These are phyloP conservation scores for Aquilaria agallochum DNA, from an alignment of 441 rosid species.

Conservation along the genomic window DNA sequence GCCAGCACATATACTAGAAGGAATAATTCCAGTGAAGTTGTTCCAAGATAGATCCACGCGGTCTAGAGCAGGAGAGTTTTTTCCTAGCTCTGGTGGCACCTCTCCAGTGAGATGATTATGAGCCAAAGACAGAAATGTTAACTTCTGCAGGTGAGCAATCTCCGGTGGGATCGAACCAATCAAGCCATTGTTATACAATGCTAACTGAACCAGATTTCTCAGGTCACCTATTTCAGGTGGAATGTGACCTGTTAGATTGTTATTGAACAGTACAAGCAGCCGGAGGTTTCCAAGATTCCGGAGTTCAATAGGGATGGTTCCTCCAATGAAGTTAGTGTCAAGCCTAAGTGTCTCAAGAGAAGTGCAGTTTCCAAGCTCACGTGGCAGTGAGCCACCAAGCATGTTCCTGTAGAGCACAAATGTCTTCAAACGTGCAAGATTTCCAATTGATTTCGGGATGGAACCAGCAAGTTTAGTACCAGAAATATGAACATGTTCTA, in stretches of 20 bases:
- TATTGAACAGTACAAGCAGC: slow-evolving; percentile 26
- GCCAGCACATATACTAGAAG: slow-evolving; percentile 25
- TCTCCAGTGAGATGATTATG: slow-evolving; percentile 36
- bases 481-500: slow-evolving; percentile 26
- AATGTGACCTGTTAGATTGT: slow-evolving; percentile 25
- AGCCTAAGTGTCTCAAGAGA: slow-evolving; percentile 29
- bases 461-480: slow-evolving; percentile 25
- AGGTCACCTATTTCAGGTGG: slow-evolving; percentile 26
- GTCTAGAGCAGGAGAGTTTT: slow-evolving; percentile 19
- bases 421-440: slow-evolving; percentile 15
- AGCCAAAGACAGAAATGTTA: slow-evolving; percentile 32
- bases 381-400: slow-evolving; percentile 26
- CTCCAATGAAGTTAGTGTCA: slow-evolving; percentile 29
- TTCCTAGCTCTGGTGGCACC: slow-evolving; percentile 29
- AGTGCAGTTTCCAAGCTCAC: slow-evolving; percentile 34
- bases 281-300: slow-evolving; percentile 25
- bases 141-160: slow-evolving; percentile 24
- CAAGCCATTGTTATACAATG: slow-evolving; percentile 33
- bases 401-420: slow-evolving; percentile 24
- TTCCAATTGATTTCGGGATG: slow-evolving; percentile 30
- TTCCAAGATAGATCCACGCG: slow-evolving; percentile 33
- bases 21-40: slow-evolving; percentile 31
- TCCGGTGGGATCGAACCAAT: slow-evolving; percentile 30
- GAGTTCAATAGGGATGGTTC: slow-evolving; percentile 24
- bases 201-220: slow-evolving; percentile 23